Evolutionary conservation across 257 asterid species (phyloP), one percentile per base, ranked within the genome.

Genomic region (Fraxinus excelsior): DNA sequence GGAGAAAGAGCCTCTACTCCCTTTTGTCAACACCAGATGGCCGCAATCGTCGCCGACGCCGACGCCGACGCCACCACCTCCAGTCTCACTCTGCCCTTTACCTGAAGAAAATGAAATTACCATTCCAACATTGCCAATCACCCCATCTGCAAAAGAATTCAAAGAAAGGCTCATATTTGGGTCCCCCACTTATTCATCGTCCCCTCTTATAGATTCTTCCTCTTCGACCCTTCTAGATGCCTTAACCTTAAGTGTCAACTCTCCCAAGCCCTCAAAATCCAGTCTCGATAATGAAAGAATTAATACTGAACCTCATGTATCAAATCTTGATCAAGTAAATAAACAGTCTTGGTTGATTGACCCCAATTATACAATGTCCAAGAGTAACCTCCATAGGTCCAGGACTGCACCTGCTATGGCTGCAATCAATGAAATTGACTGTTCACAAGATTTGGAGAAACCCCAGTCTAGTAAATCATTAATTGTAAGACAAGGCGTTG

Each of bases 401-500:
- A 87, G 74, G 64, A 87, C 86, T 16, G 90, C 90, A 0, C 90
- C 88, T 2, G 88, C 88, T 0, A 38, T 87, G 82, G 85, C 84
- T 51, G 66, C 82, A 0, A 79, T 87, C 68, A 76, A 76, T 56
- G 90, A 76, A 21, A 42, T 80, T 73, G 40, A 68, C 21, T 34
- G 60, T 6, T 42, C 40, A 29, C 44, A 74, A 2, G 79, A 38
- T 28, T 32, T 70, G 32, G 72, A 81, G 73, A 65, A 65, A 2
- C 49, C 70, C 10, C 72, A 72, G 21, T 42, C 42, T 37, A 69
- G 69, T 0, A 32, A 78, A 23, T 25, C 71, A 58, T 68, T 80
- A 40, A 62, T 83, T 21, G 67, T 83, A 14, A 60, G 87, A 46
- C 99, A 94, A 78, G 92, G 89, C 16, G 87, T 91, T 81, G 51